Evolutionary conservation across 768 basidiomycete species (phyloP), one percentile per base, ranked within the genome.

Genomic region (Mycena indigotica): DNA sequence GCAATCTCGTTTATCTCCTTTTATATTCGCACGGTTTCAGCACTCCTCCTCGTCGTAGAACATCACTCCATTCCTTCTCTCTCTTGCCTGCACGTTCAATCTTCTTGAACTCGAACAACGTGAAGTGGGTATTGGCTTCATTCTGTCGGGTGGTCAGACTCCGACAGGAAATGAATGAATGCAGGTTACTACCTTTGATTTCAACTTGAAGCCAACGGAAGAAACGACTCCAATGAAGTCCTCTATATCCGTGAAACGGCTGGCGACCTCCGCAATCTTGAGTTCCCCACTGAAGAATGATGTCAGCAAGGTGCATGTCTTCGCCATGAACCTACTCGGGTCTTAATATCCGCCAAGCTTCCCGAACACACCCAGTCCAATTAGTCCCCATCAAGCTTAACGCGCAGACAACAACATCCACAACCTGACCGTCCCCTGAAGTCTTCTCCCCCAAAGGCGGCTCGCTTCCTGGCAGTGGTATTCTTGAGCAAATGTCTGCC

Each of bases 331-430:
- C 88, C 66, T 65, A 96, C 96, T 83, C 84, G n/a, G 82, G 72
- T 70, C 86, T 89, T 35, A 98, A 77, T 38, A 98, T 83, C 63
- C 97, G 80, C 85, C 92, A 91, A 6, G 91, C 89, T 70, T 99
- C 95, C 25, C 89, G 80, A 25, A 98, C 81, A 65, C 93, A 93
- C 44, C 80, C 80, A n/a, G 91, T 83, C 97, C 97, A 99, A 69
- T 99, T 98, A 16, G 87, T 90, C 28, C 92, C 91, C 97, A 99
- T 99, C 61, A 99, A 78, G 67, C 95, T 98, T 62, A 99, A 80
- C 23, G 95, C 92, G 69, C 94, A 98, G 23, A 98, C 88, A 5
- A 86, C 94, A 5, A 93, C 87, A 69, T 99, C 95, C 2, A 94
- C 92, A 2, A 98, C 71, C 61, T 92, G 88, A 0, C 85, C 93